phyloP scores from a whole-genome alignment of 345 rosid genomes.

The Euphorbia peplus region DNA sequence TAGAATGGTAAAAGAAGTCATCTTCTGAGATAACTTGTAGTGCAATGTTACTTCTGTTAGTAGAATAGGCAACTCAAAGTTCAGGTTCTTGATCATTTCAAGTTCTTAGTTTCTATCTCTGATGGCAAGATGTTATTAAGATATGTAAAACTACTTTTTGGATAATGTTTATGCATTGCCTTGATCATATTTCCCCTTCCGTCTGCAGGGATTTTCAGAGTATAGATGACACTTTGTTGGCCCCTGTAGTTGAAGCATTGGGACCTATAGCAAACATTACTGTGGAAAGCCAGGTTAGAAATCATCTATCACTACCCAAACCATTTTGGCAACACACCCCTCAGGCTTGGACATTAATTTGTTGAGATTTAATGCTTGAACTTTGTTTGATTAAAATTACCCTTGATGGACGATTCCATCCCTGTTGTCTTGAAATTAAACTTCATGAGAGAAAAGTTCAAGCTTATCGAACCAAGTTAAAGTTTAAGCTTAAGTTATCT shows the following conservation, averaged over 20 bases:
- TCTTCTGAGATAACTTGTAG: neutral
- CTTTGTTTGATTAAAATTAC: neutral
- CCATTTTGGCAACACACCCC: neutral
- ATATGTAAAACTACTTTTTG: neutral
- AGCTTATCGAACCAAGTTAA: too few species aligned
- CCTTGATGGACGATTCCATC: neutral
- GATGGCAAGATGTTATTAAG: neutral
- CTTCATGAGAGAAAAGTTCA: neutral
- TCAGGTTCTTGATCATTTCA: neutral
- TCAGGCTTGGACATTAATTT: neutral
- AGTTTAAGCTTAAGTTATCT: too few species aligned
- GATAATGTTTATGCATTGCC: neutral
- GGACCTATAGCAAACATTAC: constrained; percentile 71
- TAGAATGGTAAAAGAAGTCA: neutral
- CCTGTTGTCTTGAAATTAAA: neutral
- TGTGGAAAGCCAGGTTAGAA: constrained; percentile 86
- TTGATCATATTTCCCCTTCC: neutral
- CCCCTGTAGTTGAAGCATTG: constrained; percentile 66
- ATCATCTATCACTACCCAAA: constrained; percentile 2
- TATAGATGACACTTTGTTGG: constrained; percentile 46
- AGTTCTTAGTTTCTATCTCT: neutral
- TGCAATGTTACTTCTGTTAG: neutral
- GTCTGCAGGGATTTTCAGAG: neutral
- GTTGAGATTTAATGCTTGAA: neutral
- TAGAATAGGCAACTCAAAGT: neutral